Percentiles rank a stretch among this genome's conserved stretches.
phyloP scores from a whole-genome alignment of 257 asterid genomes.

The Ehretia macrophylla region DNA sequence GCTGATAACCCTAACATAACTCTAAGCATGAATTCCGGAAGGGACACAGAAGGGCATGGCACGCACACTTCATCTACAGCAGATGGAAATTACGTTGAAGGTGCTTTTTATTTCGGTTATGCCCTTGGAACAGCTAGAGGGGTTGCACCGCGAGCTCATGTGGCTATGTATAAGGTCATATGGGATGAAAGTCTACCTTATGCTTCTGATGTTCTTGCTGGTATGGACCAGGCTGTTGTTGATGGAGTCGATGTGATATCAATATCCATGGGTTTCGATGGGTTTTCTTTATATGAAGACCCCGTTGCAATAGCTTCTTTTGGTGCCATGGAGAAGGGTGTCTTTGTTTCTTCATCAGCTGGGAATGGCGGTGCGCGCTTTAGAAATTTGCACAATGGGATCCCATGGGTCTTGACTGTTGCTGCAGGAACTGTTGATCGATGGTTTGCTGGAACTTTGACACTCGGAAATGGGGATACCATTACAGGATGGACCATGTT shows the following conservation, averaged over 20 bases:
- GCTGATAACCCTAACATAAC: slow-evolving; percentile 4
- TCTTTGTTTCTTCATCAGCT: slow-evolving; percentile 27
- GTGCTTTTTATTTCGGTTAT: slow-evolving; percentile 14
- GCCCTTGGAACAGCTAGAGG: slow-evolving; percentile 17
- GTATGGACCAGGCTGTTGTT: slow-evolving; percentile 31
- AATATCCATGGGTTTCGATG: slow-evolving; percentile 5
- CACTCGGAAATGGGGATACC: slow-evolving; percentile 30
- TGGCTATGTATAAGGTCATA: slow-evolving; percentile 16
- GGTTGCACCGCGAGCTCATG: slow-evolving; percentile 11
- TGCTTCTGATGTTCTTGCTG: slow-evolving; percentile 21
- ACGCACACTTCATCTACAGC: slow-evolving; percentile 15
- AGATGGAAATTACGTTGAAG: slow-evolving; percentile 13
- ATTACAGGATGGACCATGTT: slow-evolving; percentile 31
- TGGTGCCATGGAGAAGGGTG: slow-evolving; percentile 39
- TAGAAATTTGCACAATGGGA: slow-evolving; percentile 10
- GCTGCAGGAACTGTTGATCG: slow-evolving; percentile 33
- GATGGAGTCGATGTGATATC: slow-evolving; percentile 34
- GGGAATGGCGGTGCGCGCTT: slow-evolving; percentile 24
- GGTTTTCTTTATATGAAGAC: slow-evolving; percentile 9
- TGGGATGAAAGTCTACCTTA: neutral
- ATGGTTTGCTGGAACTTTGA: slow-evolving; percentile 28
- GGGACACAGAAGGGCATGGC: slow-evolving; percentile 16
- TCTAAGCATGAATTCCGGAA: slow-evolving; percentile 9
- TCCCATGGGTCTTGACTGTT: slow-evolving; percentile 38
- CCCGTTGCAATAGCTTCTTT: slow-evolving; percentile 36